Conservation (phyloP, 2,329 filamentous ascomycete species). For the Venturia pyrina region DNA sequence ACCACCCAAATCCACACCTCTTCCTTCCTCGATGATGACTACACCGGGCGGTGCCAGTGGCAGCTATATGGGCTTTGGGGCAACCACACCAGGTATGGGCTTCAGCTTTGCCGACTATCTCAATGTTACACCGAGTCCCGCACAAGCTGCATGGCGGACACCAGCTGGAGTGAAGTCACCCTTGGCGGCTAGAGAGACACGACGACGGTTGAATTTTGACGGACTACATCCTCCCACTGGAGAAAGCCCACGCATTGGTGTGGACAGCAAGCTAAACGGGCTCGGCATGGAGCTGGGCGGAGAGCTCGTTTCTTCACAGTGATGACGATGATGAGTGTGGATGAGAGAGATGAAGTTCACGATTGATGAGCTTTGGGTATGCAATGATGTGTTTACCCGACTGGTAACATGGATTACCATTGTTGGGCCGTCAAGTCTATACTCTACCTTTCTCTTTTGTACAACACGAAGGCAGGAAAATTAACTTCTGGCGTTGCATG, state of each 20-base stretch:
- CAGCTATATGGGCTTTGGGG: slow-evolving; percentile 48
- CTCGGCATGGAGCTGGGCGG: slow-evolving; percentile 58
- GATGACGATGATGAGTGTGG: neutral
- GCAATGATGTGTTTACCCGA: neutral
- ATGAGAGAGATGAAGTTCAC: neutral
- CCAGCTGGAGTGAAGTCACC: slow-evolving; percentile 59
- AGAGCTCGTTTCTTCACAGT: slow-evolving; percentile 34
- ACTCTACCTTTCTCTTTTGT: neutral
- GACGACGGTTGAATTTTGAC: slow-evolving; percentile 69
- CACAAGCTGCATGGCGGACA: slow-evolving; percentile 71
- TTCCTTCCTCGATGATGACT: slow-evolving; percentile 82
- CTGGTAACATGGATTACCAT: neutral
- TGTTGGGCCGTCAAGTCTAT: neutral
- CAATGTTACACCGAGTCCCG: slow-evolving; percentile 92
- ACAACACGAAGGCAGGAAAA: neutral
- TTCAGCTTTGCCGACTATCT: slow-evolving; percentile 97
- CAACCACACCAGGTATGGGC: slow-evolving; percentile 63
- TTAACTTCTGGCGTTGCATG: neutral
- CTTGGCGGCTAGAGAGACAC: slow-evolving; percentile 54
- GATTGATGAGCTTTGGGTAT: neutral
- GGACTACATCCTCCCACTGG: slow-evolving; percentile 49
- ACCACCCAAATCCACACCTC: slow-evolving; percentile 44
- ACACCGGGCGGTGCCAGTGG: slow-evolving; percentile 58
- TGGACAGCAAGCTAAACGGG: slow-evolving; percentile 38
- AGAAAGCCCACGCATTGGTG: slow-evolving; percentile 31